Evolutionary conservation across 1,139 yeast species (phyloP).

Genomic region (Petasospora fabianii): DNA sequence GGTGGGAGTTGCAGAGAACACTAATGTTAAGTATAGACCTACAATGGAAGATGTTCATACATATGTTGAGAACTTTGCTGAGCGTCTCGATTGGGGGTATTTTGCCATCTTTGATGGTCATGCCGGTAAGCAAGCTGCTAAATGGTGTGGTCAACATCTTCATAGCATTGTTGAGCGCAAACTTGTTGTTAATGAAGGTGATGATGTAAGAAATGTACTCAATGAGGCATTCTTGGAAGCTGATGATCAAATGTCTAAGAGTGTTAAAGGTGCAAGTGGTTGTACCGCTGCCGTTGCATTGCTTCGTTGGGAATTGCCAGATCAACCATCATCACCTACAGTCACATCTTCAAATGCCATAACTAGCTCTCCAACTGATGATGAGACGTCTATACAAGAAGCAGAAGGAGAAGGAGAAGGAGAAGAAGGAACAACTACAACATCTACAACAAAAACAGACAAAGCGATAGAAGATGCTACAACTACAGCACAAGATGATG

Average conservation of each 20-base stretch:
- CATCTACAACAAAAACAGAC: neutral
- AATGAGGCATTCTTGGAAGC: slow-evolving; percentile 66
- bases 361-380: no score
- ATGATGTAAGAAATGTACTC: slow-evolving; percentile 54
- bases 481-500: neutral
- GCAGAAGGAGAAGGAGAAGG: no score
- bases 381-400: no score
- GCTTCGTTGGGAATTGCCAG: slow-evolving; percentile 74
- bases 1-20: slow-evolving; percentile 90
- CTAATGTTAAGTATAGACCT: slow-evolving; percentile 73
- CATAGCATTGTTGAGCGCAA: slow-evolving; percentile 44
- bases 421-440: no score
- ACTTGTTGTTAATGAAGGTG: slow-evolving; percentile 33
- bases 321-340: slow-evolving; percentile 22
- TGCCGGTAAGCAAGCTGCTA: slow-evolving; percentile 91
- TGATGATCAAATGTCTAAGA: slow-evolving; percentile 60
- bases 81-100: slow-evolving; percentile 87
- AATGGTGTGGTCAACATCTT: slow-evolving; percentile 90
- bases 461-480: neutral
- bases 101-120: slow-evolving; percentile 98
- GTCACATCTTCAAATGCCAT: neutral
- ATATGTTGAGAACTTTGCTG: slow-evolving; percentile 88
- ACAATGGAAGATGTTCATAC: slow-evolving; percentile 98
- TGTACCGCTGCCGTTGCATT: slow-evolving; percentile 96
- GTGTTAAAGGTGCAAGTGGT: slow-evolving; percentile 68